Conservation (phyloP, 2,329 filamentous ascomycete species). For the Fusarium aywerte region DNA sequence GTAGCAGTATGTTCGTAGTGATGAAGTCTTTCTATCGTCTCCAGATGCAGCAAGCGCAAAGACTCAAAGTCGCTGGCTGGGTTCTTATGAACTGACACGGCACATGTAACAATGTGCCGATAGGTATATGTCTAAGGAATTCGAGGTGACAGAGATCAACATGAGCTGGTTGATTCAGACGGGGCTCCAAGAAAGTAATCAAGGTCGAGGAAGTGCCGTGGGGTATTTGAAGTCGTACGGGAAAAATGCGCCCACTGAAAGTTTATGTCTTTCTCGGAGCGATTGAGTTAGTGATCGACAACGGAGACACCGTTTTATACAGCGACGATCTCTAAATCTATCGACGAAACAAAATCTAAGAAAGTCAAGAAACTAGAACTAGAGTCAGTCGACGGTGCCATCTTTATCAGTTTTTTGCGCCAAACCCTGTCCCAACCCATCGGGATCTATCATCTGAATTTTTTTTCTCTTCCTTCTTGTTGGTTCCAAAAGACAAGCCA, state of each 20-base stretch:
- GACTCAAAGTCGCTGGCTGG: constrained; percentile 72
- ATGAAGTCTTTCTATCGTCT: constrained; percentile 66
- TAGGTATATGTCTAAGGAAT: constrained; percentile 26
- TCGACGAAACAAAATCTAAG: constrained; percentile 4
- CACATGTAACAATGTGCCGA: constrained; percentile 58
- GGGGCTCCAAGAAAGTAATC: too few relatives aligned
- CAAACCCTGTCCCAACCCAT: constrained; percentile 7
- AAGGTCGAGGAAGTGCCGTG: constrained; percentile 5
- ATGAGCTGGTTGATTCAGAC: constrained; percentile 26
- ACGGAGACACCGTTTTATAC: constrained; percentile 30
- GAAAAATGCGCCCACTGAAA: constrained; percentile 17
- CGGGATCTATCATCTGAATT: constrained; percentile 38
- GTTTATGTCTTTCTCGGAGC: constrained; percentile 6
- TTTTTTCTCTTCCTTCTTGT: constrained; percentile 25
- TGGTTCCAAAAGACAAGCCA: neutral
- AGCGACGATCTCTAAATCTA: constrained; percentile 24
- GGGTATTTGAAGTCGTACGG: constrained; percentile 23
- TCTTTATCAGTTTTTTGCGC: constrained; percentile 6
- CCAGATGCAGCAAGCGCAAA: constrained; percentile 70
- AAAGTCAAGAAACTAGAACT: neutral
- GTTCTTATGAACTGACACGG: constrained; percentile 55
- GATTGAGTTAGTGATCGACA: constrained; percentile 28
- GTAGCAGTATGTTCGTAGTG: neutral
- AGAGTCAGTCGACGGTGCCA: constrained; percentile 12
- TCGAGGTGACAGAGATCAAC: constrained; percentile 33